Conservation (phyloP, 2,329 filamentous ascomycete genomes). For the Metarhizium anisopliae region DNA sequence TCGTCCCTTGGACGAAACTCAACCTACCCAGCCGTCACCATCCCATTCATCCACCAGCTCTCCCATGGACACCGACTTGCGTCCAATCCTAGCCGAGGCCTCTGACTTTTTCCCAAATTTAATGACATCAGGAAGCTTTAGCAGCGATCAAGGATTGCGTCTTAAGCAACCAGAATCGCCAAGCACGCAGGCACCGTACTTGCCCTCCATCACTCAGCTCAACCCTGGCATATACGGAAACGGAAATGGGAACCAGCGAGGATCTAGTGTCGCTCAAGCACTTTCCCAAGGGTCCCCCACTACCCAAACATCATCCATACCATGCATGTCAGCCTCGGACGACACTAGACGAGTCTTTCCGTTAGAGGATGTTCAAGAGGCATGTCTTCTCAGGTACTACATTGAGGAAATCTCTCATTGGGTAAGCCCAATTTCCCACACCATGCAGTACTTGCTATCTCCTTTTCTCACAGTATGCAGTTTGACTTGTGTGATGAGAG, state of each 20-base stretch:
- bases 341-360: constrained; percentile 17
- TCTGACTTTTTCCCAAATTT: background rate
- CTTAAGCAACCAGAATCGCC: background rate
- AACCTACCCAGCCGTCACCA: background rate
- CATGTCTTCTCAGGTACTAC: constrained; percentile 29
- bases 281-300: background rate
- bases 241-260: background rate
- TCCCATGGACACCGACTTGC: background rate
- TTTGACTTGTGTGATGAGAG: constrained; percentile 31
- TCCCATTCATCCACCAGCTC: background rate
- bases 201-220: constrained; percentile 1
- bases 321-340: background rate
- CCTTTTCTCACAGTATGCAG: constrained; percentile 14
- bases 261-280: background rate
- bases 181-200: background rate
- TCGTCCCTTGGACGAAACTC: background rate
- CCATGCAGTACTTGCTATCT: background rate
- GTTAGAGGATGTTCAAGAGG: constrained; percentile 25
- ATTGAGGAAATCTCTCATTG: constrained; percentile 31
- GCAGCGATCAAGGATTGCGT: background rate
- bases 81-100: background rate
- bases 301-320: background rate
- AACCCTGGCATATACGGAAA: background rate
- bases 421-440: constrained; percentile 14
- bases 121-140: constrained; percentile 2